Base-by-base conservation (phyloP, 2,329 filamentous ascomycete genomes). In the Aspergillus aculeatinus region DNA sequence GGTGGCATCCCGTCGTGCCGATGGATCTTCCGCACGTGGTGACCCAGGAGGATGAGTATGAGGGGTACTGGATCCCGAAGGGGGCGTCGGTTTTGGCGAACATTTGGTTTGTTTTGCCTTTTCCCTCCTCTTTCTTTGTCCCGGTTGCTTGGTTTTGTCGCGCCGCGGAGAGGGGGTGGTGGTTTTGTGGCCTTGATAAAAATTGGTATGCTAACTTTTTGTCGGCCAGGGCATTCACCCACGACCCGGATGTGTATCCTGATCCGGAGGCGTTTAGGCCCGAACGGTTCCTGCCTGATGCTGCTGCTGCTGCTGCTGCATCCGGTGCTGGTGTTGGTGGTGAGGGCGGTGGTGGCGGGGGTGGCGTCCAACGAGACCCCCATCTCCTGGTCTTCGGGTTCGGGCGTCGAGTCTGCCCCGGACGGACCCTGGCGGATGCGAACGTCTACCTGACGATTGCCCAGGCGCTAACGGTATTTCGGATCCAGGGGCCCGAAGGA, bases 301-400 rank as follows among this genome's bases (percentile, higher is more conserved):
- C 7, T 29, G 27, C 7, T 29, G 33, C 11, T 35, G 33, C 12
- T 35, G 33, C 33, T 35, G 1, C 33, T 4, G 16, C 39, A 16
- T 7, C 52, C 2, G 61, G 72, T 1, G 67, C 60, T 3, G 69
- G 23, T 23, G 23, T 4, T 23, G 23, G 4, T 4, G 23, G 4
- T 23, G 23, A 23, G 4, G 23, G 23, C 23, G 23, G 23, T 23
- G 23, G 23, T 23, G 23, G 23, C 1, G 61, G 71, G 1, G 67
- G 60, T 3, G 69, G 71, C n/a, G 50, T 62, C 0, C 69, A 80
- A 59, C 74, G 70, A 11, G 76, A 79, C 57, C 76, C 77, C 5
- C 67, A 71, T 2, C 67, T 67, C 4, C 55, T 68, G 6, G 60
- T 63, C 0, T 69, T 70, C n/a, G 67, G 68, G 1, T 68, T 67